Evolutionary conservation across 2,329 filamentous ascomycete species (phyloP), one percentile per base, ranked within the genome.

Genomic region (Sclerotinia glacialis): DNA sequence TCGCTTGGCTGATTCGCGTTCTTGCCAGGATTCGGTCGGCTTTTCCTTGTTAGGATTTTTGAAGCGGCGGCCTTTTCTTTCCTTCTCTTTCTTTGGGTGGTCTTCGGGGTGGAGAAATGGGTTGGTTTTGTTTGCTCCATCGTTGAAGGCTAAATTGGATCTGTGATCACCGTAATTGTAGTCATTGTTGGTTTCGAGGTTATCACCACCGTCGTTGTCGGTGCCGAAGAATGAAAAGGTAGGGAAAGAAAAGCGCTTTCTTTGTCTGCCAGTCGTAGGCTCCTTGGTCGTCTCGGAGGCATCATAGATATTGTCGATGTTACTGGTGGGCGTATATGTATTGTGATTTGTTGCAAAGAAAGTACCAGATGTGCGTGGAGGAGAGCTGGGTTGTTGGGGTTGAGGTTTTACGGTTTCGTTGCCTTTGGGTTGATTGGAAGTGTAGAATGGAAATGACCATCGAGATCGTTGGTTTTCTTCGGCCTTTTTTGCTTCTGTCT

Each of bases 281-380:
- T 34, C 23, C 6, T 44, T 31, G 16, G 18, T 7, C 8, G n/a
- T 46, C 26, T 59, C 42, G 11, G 42, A 26, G 21, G 42, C 40
- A 16, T 34, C 21, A 6, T 59, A 59, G 3, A 47, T 59, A 7
- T 46, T 46, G 8, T 46, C 56, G 12, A 26, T 46, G 40, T 26
- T 47, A n/a, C 8, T 34, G 21, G 56, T 46, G 9, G 56, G 40
- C 26, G 40, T n/a, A 16, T 59, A 59, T 2, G 56, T 46, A 34
- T 46, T 59, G 56, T 46, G 42, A n/a, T 59, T 34, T 21, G 56
- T 59, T 44, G 56, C 56, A 16, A 59, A 47, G 26, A 47, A 59
- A 9, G 56, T 34, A 7, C 40, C 56, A 42, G 56, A 46, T 46
- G 56, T 46, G n/a, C 56, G 42, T 14, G 42, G 42, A n/a, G 56